Base-by-base conservation (phyloP, 441 rosid species). In the Bocquillonia castaneifolia region DNA sequence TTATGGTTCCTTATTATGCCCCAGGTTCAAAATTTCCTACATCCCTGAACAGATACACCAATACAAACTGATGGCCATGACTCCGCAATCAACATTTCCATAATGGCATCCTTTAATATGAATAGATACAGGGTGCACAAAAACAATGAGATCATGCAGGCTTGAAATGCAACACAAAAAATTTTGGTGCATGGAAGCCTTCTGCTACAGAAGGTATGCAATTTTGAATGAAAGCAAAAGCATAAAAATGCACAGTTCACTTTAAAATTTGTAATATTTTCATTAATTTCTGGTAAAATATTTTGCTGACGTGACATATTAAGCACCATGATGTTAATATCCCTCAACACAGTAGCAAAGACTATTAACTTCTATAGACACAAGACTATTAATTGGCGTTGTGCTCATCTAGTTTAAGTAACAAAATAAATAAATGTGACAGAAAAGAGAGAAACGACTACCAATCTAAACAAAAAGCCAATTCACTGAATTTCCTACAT, bases 151-250 rank as follows among this genome's bases (percentile, higher is more conserved):
- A 61, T 52, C 5, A 7, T 25, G 28, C 28, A 51, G 37, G n/a
- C 50, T 59, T 50, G 50, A 25, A 2, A 28, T 17, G 48, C 14
- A 10, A 58, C n/a, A 47, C 40, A 23, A 23, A 52, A n/a, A 22
- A n/a, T 32, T 67, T 20, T 2, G 53, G n/a, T 29, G 31, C 47
- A 32, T 25, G 18, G 15, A 54, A 50, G 37, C 22, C 29, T 45
- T 51, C 48, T 12, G 23, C 47, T 22, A 48, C 23, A 47, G 50
- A 51, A 34, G 47, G 10, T 29, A 25, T 28, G 34, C 1, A 20
- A n/a, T 45, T 37, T 28, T 60, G 50, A 55, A 55, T 40, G 28
- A 54, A 53, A 66, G 70, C n/a, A 31, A 39, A 26, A 12, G 12
- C 15, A 23, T 13, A 10, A 42, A 23, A 13, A 29, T 28, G 29